phyloP scores from a whole-genome alignment of 2,329 filamentous ascomycete species.

The Ophiostoma perfectum region DNA sequence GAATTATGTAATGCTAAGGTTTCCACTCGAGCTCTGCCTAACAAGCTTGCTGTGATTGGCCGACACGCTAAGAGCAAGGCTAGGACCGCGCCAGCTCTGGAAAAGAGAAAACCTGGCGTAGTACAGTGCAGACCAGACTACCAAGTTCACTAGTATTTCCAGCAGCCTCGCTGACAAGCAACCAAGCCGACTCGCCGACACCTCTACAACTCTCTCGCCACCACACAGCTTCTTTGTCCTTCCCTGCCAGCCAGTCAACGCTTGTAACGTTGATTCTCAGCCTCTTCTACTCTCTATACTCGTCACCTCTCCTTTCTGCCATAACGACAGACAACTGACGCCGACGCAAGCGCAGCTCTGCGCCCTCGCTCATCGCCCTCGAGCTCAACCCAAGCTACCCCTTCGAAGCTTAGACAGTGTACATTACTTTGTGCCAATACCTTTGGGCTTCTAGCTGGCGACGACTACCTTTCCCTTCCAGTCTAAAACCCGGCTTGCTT shows the following conservation, averaged over 20 bases:
- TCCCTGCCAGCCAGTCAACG: background rate
- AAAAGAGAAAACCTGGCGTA: conserved; percentile 6
- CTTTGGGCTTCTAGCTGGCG: background rate
- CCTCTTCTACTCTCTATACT: background rate
- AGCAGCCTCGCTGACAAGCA: conserved; percentile 8
- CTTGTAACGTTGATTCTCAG: background rate
- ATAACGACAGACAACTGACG: too few species aligned
- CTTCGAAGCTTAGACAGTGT: background rate
- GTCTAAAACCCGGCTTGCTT: background rate
- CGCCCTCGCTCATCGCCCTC: background rate
- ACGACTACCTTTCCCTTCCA: background rate
- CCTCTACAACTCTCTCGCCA: background rate
- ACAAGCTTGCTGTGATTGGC: conserved; percentile 5
- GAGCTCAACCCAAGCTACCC: background rate
- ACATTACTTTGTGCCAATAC: background rate
- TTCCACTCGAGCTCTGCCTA: background rate
- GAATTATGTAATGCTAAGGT: background rate
- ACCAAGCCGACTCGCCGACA: background rate
- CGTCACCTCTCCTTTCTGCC: too few species aligned
- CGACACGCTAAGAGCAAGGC: conserved; percentile 12
- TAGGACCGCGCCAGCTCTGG: background rate
- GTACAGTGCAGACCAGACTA: background rate
- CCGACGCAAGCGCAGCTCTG: too few species aligned
- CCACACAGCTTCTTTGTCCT: background rate
- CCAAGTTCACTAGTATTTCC: background rate